Evolutionary conservation across 2,329 filamentous ascomycete genomes (phyloP), one percentile per base, ranked within the genome.

Genomic region (Sarocladiaceae sp.): DNA sequence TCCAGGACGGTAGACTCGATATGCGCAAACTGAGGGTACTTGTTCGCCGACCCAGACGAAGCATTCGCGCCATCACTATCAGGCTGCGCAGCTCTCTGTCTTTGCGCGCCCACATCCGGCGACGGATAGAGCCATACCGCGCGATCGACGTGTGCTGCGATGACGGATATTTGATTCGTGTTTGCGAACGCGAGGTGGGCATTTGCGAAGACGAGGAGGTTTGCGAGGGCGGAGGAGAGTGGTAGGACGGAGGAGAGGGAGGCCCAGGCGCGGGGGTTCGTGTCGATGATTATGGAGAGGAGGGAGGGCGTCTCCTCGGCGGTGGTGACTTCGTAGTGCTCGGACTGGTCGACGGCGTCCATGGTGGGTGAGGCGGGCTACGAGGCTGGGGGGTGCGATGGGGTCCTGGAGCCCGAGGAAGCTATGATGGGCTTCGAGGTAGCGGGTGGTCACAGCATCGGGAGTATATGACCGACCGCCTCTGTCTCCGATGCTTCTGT

Each of bases 171-270:
- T 67, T 93, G 88, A 71, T 97, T 97, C 52, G 88, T 83, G 68
- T 94, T 93, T 70, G 92, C 95, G 66, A 93, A 92, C 59, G 94
- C 91, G 28, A 99, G 80, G 66, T 99, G 95, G 52, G 93, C 90
- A 69, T 99, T 97, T 72, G 97, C 86, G 72, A 97, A 97, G 74
- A 99, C 87, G 63, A 97, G 86, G 57, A 97, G 81, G 71, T 93
- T 83, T 56, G 93, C 90, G 55, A 99, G 77, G 55, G 90, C 90
- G 63, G 87, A 86, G 48, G 88, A 88, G 55, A 99, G 81, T 25
- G 93, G 84, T 7, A 97, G 83, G 28, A 81, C 82, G 53, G 83
- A 72, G 55, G 85, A 77, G 40, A 97, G 81, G 55, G 89, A 78
- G 6, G 89, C 84, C 94, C 94, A 96, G 61, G 94, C 92, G 61